phyloP scores from a whole-genome alignment of 2,329 filamentous ascomycete species.

The Dichotomopilus funicola region DNA sequence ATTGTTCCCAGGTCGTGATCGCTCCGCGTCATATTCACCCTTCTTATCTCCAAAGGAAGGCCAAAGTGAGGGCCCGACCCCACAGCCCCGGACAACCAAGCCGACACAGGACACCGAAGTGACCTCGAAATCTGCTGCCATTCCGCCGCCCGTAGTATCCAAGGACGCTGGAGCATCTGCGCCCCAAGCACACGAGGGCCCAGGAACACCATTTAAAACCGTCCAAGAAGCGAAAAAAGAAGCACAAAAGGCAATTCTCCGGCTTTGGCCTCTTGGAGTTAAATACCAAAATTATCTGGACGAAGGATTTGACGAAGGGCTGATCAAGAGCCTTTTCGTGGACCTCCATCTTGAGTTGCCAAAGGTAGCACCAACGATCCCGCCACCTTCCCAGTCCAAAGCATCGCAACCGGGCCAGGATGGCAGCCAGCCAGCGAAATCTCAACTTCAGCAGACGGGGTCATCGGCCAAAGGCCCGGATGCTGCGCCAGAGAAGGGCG shows the following conservation, averaged over 20 bases:
- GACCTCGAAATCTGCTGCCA: no score
- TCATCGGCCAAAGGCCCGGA: slow-evolving; percentile 5
- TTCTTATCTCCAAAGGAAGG: slow-evolving; percentile 22
- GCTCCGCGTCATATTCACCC: slow-evolving; percentile 22
- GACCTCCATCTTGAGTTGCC: slow-evolving; percentile 56
- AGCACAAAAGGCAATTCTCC: slow-evolving; percentile 61
- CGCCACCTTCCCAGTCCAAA: background rate
- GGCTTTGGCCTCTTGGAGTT: slow-evolving; percentile 60
- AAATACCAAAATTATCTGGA: slow-evolving; percentile 66
- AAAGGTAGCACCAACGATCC: slow-evolving; percentile 1
- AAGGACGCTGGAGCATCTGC: background rate
- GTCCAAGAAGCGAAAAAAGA: slow-evolving; percentile 44
- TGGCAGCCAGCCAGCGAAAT: background rate
- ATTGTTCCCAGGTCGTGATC: slow-evolving; percentile 14
- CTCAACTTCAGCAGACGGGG: background rate
- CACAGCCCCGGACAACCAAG: slow-evolving; percentile 6
- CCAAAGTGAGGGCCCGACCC: slow-evolving; percentile 13
- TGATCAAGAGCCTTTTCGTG: slow-evolving; percentile 60
- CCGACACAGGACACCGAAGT: no score
- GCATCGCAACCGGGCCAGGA: background rate
- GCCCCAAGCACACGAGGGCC: background rate
- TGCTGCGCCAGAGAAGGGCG: slow-evolving; percentile 16
- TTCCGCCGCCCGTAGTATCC: no score
- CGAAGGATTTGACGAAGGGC: slow-evolving; percentile 60
- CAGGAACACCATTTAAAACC: slow-evolving; percentile 23